phyloP scores from a whole-genome alignment of 139 green algal species.

The Volvox reticuliferus region DNA sequence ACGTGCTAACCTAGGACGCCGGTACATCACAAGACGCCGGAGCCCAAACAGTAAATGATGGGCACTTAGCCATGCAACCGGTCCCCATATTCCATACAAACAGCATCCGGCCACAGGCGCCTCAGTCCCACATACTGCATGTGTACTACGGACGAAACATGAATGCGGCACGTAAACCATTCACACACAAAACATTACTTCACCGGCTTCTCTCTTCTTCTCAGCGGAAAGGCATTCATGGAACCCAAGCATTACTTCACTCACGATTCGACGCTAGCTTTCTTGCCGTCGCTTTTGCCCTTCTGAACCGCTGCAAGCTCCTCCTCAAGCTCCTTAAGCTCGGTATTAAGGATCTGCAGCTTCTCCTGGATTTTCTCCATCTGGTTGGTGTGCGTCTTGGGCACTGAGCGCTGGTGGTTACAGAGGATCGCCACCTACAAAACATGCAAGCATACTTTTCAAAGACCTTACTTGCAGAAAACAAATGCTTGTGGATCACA shows the following conservation, averaged over 20 bases:
- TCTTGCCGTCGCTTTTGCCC: slow-evolving; percentile 71
- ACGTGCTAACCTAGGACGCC: too few species aligned
- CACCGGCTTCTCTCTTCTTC: background rate
- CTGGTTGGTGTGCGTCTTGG: slow-evolving; percentile 88
- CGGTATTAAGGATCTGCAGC: slow-evolving; percentile 56
- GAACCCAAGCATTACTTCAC: slow-evolving; percentile 8
- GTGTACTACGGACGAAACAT: too few species aligned
- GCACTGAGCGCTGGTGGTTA: slow-evolving; percentile 96
- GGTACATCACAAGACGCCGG: too few species aligned
- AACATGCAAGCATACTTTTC: background rate
- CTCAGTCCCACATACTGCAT: background rate
- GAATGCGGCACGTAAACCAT: too few species aligned
- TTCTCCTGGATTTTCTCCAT: slow-evolving; percentile 81
- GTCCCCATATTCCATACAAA: background rate
- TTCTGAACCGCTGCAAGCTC: slow-evolving; percentile 72
- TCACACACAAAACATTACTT: too few species aligned
- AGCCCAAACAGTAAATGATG: too few species aligned
- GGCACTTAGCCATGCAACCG: background rate
- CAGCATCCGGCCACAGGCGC: background rate
- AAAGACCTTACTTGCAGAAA: background rate
- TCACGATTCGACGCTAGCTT: slow-evolving; percentile 60
- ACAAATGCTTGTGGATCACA: background rate
- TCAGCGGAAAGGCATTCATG: background rate
- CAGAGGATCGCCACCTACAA: slow-evolving; percentile 96
- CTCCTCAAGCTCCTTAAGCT: slow-evolving; percentile 75